Percentiles rank a stretch among this genome's conserved stretches.
These are phyloP conservation scores for Dendrothele bispora DNA, from an alignment of 768 basidiomycete species.

Conservation along the genomic window DNA sequence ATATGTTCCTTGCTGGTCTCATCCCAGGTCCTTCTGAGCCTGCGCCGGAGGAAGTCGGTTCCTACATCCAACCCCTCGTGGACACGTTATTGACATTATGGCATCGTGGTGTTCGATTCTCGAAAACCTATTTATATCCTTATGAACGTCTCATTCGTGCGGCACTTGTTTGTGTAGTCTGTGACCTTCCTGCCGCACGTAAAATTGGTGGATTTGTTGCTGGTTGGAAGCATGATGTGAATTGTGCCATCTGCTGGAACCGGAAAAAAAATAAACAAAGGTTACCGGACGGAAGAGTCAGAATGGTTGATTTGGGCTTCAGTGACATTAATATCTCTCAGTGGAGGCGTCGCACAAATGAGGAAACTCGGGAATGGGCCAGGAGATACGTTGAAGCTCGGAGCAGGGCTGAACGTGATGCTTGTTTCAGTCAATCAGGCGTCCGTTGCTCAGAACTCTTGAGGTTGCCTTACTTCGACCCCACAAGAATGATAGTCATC, in stretches of 20 bases:
- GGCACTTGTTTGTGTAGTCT: constrained; percentile 26
- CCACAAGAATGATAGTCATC: constrained; percentile 14
- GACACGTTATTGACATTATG: constrained; percentile 26
- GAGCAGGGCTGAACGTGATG: not conserved
- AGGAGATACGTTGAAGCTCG: not conserved
- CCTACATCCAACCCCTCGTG: constrained; percentile 22
- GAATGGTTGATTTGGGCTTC: no score
- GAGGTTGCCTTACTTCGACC: constrained; percentile 25
- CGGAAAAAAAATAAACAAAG: not conserved
- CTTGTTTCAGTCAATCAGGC: not conserved
- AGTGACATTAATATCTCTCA: not conserved
- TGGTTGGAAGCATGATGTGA: not conserved
- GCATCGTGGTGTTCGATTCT: constrained; percentile 26
- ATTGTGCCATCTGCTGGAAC: constrained; percentile 3
- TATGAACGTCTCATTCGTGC: constrained; percentile 18
- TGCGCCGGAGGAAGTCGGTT: constrained; percentile 17
- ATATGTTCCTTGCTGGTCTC: constrained; percentile 32
- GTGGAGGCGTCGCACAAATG: not conserved
- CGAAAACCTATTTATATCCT: constrained; percentile 11
- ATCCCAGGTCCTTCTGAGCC: constrained; percentile 36
- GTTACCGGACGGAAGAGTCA: no score
- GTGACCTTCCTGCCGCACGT: constrained; percentile 33
- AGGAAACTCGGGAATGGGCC: not conserved
- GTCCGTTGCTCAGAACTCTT: not conserved
- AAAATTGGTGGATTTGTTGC: constrained; percentile 22